phyloP scores from a whole-genome alignment of 495 filamentous ascomycete species.

The Tricharina praecox region DNA sequence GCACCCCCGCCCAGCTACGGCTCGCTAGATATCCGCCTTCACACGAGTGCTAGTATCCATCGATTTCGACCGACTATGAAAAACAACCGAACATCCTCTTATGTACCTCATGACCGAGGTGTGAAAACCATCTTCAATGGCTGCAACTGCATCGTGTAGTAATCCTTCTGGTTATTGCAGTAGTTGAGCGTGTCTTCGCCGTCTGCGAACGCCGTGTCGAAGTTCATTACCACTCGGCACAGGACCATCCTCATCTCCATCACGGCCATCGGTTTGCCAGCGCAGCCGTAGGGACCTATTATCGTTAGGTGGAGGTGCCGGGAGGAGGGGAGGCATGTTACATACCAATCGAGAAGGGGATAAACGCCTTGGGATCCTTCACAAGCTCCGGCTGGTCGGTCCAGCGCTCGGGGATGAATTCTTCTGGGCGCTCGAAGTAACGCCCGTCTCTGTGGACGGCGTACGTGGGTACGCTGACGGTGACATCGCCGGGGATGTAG shows the following conservation, averaged over 20 bases:
- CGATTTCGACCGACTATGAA: too few species aligned
- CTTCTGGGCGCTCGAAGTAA: constrained; percentile 11
- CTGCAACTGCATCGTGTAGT: neutral
- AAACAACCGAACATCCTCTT: too few species aligned
- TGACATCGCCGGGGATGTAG: constrained; percentile 31
- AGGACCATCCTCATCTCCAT: neutral
- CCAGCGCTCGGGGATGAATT: constrained; percentile 22
- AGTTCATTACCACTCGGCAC: neutral
- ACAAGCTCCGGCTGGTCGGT: neutral
- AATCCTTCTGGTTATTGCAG: neutral
- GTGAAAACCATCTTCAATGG: neutral
- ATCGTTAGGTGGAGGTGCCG: neutral
- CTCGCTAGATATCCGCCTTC: too few species aligned
- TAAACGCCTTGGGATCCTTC: constrained; percentile 2
- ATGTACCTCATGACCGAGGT: too few species aligned
- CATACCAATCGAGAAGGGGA: neutral
- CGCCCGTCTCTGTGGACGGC: constrained; percentile 6
- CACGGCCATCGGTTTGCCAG: neutral
- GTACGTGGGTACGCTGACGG: constrained; percentile 2
- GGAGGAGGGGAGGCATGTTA: neutral
- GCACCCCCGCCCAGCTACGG: too few species aligned
- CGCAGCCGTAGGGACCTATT: neutral
- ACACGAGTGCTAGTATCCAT: too few species aligned
- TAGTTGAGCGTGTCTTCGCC: neutral
- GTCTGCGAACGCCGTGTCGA: constrained; percentile 1